phyloP scores from a whole-genome alignment of 768 basidiomycete species.

The Pleurotus ostreatus region DNA sequence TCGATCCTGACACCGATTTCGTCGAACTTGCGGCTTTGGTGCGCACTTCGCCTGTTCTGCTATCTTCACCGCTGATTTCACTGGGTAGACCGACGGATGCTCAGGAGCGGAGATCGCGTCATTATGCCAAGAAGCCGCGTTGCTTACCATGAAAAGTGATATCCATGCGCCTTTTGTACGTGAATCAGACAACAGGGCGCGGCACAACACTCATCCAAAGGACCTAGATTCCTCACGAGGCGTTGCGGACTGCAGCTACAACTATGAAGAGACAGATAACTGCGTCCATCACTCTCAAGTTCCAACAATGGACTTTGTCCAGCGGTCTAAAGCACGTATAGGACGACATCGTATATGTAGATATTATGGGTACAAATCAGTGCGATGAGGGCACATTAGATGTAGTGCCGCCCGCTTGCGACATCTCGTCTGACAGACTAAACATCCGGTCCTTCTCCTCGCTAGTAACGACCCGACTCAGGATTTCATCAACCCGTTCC shows the following conservation, averaged over 20 bases:
- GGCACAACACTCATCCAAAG: constrained; percentile 2
- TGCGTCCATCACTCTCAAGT: constrained; percentile 66
- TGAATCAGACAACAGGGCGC: constrained; percentile 6
- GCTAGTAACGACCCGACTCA: not conserved
- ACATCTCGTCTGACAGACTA: not conserved
- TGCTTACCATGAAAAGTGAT: constrained; percentile 87
- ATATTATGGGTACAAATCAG: too few relatives aligned
- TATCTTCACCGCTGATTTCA: not conserved
- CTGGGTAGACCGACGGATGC: constrained; percentile 80
- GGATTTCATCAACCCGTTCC: not conserved
- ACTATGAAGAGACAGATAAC: constrained; percentile 82
- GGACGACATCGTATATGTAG: not conserved
- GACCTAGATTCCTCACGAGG: constrained; percentile 64
- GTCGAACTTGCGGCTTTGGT: constrained; percentile 69
- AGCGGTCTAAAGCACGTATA: constrained; percentile 15
- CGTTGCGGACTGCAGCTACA: constrained; percentile 72
- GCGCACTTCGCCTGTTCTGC: constrained; percentile 14
- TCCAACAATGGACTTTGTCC: constrained; percentile 58
- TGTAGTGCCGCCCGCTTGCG: not conserved
- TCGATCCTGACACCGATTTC: constrained; percentile 67
- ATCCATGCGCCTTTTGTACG: constrained; percentile 74
- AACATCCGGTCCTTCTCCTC: not conserved
- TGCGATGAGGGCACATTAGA: not conserved
- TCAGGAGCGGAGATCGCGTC: constrained; percentile 93
- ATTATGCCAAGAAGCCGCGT: constrained; percentile 93